Conservation (phyloP, 164 flowering plant genomes). For the Sextonia rubra region DNA sequence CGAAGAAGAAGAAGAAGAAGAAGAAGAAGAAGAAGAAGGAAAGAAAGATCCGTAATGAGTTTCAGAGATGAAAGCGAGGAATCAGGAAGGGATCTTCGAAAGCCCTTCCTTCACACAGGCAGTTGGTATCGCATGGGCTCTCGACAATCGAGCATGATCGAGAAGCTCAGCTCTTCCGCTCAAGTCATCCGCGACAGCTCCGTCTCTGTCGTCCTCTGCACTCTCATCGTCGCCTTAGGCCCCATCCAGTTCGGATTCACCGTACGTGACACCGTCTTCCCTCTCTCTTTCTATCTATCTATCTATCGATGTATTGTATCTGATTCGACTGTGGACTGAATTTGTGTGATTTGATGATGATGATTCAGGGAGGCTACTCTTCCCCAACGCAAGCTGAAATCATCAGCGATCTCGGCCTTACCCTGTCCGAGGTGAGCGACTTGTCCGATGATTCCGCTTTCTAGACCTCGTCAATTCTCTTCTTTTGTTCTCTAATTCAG, state of each 20-base stretch:
- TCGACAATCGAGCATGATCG: conserved; percentile 55
- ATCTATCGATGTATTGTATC: background rate
- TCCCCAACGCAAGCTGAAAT: conserved; percentile 61
- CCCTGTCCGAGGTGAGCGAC: conserved; percentile 47
- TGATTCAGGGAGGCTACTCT: conserved; percentile 56
- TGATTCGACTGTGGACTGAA: too few species aligned
- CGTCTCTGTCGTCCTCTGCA: conserved; percentile 71
- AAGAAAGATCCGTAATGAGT: conserved; percentile 34
- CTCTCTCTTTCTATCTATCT: background rate
- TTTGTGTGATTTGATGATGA: background rate
- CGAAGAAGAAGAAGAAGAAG: background rate
- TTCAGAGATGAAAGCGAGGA: conserved; percentile 60
- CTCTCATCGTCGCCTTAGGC: conserved; percentile 78
- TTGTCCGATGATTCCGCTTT: background rate
- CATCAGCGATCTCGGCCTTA: conserved; percentile 42
- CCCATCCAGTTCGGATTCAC: conserved; percentile 95
- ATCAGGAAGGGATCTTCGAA: conserved; percentile 41
- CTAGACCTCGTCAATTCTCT: background rate
- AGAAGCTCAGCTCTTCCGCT: conserved; percentile 38
- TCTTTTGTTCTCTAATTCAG: conserved; percentile 6
- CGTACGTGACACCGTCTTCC: conserved; percentile 24
- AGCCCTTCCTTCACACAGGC: conserved; percentile 73
- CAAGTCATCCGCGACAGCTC: conserved; percentile 59
- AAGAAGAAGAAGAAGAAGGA: background rate
- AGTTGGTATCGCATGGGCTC: conserved; percentile 75